phyloP scores from a whole-genome alignment of 257 asterid genomes.

The Agastache rugosa region DNA sequence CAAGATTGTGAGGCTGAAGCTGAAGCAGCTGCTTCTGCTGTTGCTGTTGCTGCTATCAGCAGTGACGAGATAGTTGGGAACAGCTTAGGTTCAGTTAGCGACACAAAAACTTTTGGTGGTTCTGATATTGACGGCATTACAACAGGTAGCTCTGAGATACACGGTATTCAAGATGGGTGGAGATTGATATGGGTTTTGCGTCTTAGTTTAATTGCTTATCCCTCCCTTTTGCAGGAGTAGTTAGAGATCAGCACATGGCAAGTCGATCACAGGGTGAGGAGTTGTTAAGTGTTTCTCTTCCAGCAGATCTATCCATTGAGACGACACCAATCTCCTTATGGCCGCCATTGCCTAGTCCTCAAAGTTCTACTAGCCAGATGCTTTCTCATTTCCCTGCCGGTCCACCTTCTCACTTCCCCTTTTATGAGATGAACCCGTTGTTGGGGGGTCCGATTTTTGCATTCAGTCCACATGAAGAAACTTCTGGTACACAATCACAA shows the following conservation, averaged over 20 bases:
- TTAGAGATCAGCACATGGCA: constrained; percentile 59
- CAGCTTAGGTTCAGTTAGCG: constrained; percentile 55
- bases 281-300: constrained; percentile 83
- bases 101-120: constrained; percentile 53
- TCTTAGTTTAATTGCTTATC: constrained; percentile 27
- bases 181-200: constrained; percentile 1
- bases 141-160: constrained; percentile 46
- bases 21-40: constrained; percentile 96
- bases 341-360: constrained; percentile 90
- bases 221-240: constrained; percentile 49
- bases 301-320: constrained; percentile 96
- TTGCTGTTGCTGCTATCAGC: constrained; percentile 91
- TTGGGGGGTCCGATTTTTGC: constrained; percentile 89
- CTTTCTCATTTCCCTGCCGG: constrained; percentile 88
- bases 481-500: constrained; percentile 71
- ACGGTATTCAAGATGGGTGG: constrained; percentile 25
- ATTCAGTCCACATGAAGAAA: constrained; percentile 77
- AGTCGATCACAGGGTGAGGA: constrained; percentile 77
- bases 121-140: constrained; percentile 51
- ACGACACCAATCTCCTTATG: constrained; percentile 89
- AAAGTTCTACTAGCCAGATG: constrained; percentile 72
- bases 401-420: constrained; percentile 86
- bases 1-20: constrained; percentile 89
- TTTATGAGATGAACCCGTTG: constrained; percentile 88
- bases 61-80: constrained; percentile 69